Evolutionary conservation across 257 asterid genomes (phyloP), one percentile per base, ranked within the genome.

Genomic region (Paraleonurus japonicus): DNA sequence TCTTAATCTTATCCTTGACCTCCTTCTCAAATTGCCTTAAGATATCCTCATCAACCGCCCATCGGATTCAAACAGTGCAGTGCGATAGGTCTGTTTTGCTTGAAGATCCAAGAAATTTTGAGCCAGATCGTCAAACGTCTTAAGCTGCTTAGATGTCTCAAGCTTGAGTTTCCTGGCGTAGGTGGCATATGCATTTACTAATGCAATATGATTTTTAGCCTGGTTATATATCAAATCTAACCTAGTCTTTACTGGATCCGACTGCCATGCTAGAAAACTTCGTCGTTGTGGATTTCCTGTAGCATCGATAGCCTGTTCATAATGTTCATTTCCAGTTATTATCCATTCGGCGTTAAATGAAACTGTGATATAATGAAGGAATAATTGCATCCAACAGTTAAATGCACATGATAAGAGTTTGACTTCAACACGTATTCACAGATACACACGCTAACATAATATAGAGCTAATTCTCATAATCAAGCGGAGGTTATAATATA

Each of bases 21-120:
- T 90, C 98, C 83, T 93, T 93, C 85, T 90, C 98, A 59, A 93
- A 93, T 65, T 90, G 98, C 83, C 91, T 90, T 85, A 90, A 82
- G 54, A 86, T 85, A 76, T 93, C 98, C 77, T 93, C 98, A 64
- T 93, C 98, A 61, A 88, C 78, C 1, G 95, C 23, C 95, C 95
- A 55, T 86, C 86, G 11, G 97, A 79, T 33, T 89, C 95, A 65
- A 90, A 90, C 83, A 92, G 74, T 10, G 87, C 87, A 6, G 85
- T 67, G 15, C 83, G 86, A 75, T 93, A 90, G 37, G 71, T 81
- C 65, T 82, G 88, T 80, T 86, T 91, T 61, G 77, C 23, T 60
- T 89, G 95, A 79, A 91, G 86, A 69, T 94, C 99, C 0, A 86
- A 66, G 73, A 94, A 87, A 70, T 80, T 83, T 79, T 74, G 81